Percentiles rank a stretch among this genome's conserved stretches.
Conservation (phyloP, 2,329 filamentous ascomycete genomes). For the Arthrinium puccinioides region DNA sequence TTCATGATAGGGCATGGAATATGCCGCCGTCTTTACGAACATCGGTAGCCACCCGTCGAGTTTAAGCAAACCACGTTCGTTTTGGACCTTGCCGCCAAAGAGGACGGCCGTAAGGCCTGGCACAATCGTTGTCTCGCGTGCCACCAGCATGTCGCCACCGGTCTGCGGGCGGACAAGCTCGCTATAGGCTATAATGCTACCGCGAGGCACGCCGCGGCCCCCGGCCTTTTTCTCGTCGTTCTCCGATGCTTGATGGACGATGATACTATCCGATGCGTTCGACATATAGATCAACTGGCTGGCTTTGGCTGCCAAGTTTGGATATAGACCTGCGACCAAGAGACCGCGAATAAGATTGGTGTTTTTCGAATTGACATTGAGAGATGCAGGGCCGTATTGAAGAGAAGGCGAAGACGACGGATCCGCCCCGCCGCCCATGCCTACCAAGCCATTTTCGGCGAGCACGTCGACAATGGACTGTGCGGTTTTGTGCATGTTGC, state of each 20-base stretch:
- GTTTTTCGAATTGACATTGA: slow-evolving; percentile 38
- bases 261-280: neutral
- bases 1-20: no score
- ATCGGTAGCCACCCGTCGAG: neutral
- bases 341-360: slow-evolving; percentile 36
- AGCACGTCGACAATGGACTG: neutral
- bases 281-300: neutral
- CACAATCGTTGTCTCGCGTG: neutral
- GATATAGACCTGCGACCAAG: slow-evolving; percentile 33
- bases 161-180: neutral
- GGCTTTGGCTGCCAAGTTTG: slow-evolving; percentile 29
- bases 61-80: neutral
- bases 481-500: neutral
- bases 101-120: neutral
- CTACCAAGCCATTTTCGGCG: slow-evolving; percentile 26
- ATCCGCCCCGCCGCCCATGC: slow-evolving; percentile 14
- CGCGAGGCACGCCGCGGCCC: neutral
- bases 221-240: neutral
- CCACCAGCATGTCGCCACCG: neutral
- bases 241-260: neutral
- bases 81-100: neutral
- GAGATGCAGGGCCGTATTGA: slow-evolving; percentile 20
- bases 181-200: neutral
- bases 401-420: neutral
- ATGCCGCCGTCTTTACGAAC: neutral